Conservation (phyloP, 306 rosid species). For the Phaseolus lunatus region DNA sequence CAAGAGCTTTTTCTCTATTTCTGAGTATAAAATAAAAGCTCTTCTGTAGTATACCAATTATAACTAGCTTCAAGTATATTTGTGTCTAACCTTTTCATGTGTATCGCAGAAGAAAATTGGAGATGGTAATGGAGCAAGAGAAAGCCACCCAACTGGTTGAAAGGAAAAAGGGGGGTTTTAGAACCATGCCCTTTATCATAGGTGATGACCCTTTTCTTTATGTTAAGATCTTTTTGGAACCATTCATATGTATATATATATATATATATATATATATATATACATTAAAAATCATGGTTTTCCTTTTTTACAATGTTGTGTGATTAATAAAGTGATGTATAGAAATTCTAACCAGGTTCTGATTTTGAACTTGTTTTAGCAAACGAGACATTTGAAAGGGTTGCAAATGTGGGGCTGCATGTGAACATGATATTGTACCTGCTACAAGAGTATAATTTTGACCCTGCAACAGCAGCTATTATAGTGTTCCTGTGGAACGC, state of each 20-base stretch:
- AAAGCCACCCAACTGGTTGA: constrained; percentile 38
- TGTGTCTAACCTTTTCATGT: constrained; percentile 17
- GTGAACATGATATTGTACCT: constrained; percentile 75
- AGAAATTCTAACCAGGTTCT: constrained; percentile 11
- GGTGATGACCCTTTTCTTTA: constrained; percentile 49
- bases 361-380: constrained; percentile 51
- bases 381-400: constrained; percentile 82
- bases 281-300: too few species aligned
- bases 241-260: too few species aligned
- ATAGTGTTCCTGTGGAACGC: constrained; percentile 68
- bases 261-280: too few species aligned
- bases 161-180: constrained; percentile 69
- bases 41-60: background rate
- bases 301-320: background rate
- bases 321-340: background rate
- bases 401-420: constrained; percentile 70
- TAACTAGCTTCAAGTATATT: constrained; percentile 20
- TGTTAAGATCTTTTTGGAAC: too few species aligned
- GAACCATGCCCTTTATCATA: constrained; percentile 85
- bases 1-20: constrained; percentile 43
- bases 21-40: constrained; percentile 34
- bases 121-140: constrained; percentile 50
- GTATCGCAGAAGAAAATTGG: constrained; percentile 46
- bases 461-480: constrained; percentile 49
- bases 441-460: constrained; percentile 56